phyloP scores from a whole-genome alignment of 202 grass and related monocot species.

The Cymbopogon flexuosus region DNA sequence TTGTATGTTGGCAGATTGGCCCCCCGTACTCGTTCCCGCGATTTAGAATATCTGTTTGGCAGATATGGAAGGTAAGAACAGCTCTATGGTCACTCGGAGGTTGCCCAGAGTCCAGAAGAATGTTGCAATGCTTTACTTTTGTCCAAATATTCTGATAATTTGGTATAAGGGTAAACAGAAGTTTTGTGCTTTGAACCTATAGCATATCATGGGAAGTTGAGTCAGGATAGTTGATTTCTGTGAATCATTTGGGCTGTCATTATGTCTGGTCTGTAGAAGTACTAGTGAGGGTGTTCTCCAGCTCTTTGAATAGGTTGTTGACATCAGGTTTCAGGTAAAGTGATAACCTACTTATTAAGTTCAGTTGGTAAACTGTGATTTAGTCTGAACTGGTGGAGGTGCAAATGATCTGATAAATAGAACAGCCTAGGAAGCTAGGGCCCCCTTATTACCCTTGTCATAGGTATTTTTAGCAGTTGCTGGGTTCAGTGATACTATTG shows the following conservation, averaged over 20 bases:
- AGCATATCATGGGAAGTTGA: neutral
- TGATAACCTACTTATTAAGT: neutral
- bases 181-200: neutral
- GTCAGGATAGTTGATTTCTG: neutral
- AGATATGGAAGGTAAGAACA: constrained; percentile 81
- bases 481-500: neutral
- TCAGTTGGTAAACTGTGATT: neutral
- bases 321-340: neutral
- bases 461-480: neutral
- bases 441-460: neutral
- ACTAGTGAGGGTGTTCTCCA: too few species aligned
- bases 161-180: neutral
- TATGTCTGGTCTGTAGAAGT: neutral
- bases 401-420: neutral
- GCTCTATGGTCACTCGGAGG: neutral
- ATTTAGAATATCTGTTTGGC: constrained; percentile 78
- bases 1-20: constrained; percentile 85
- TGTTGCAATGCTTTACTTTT: neutral
- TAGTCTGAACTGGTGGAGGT: neutral
- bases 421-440: neutral
- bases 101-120: neutral
- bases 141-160: neutral
- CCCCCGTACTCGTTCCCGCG: constrained; percentile 60
- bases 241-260: neutral
- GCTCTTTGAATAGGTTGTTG: neutral